Evolutionary conservation across 2,329 filamentous ascomycete species (phyloP).

Genomic region (Colletotrichum plurivorum): DNA sequence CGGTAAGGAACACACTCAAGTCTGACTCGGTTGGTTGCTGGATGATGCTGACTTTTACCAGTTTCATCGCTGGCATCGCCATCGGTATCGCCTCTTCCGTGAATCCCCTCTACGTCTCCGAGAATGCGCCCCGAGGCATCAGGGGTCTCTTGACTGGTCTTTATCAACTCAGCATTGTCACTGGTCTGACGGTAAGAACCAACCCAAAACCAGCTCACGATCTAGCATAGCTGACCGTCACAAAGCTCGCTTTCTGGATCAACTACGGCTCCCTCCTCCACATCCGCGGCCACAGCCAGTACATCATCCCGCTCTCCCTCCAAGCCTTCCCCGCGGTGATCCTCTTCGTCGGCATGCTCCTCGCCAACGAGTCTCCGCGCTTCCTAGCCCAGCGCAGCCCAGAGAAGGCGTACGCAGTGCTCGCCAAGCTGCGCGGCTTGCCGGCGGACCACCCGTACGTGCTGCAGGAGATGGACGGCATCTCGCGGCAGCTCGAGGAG

Average conservation of each 20-base stretch:
- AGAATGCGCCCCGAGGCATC: slow-evolving; percentile 68
- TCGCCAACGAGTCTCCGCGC: slow-evolving; percentile 55
- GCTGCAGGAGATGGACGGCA: slow-evolving; percentile 50
- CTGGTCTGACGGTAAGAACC: slow-evolving; percentile 61
- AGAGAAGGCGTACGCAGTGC: slow-evolving; percentile 72
- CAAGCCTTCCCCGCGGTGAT: slow-evolving; percentile 56
- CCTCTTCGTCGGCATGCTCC: slow-evolving; percentile 51
- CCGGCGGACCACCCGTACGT: slow-evolving; percentile 55
- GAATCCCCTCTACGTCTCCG: slow-evolving; percentile 71
- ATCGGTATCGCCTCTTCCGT: slow-evolving; percentile 65
- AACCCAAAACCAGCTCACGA: neutral
- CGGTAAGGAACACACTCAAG: slow-evolving; percentile 8
- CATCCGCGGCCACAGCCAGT: slow-evolving; percentile 47
- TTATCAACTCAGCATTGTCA: slow-evolving; percentile 66
- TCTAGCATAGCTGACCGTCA: no score
- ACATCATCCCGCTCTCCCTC: slow-evolving; percentile 59
- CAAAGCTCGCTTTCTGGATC: slow-evolving; percentile 57
- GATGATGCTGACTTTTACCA: slow-evolving; percentile 45
- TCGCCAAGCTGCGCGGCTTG: slow-evolving; percentile 64
- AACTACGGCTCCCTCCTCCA: slow-evolving; percentile 48
- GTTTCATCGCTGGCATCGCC: slow-evolving; percentile 65
- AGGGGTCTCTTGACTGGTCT: slow-evolving; percentile 64
- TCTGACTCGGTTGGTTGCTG: slow-evolving; percentile 41
- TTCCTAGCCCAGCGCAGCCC: slow-evolving; percentile 70
- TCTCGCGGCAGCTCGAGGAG: slow-evolving; percentile 43